A percentile compares a stretch with the other conserved stretches of the same genome.
Evolutionary conservation across 176 grass and related monocot genomes (phyloP).

Genomic region (Aegilops umbellulata): DNA sequence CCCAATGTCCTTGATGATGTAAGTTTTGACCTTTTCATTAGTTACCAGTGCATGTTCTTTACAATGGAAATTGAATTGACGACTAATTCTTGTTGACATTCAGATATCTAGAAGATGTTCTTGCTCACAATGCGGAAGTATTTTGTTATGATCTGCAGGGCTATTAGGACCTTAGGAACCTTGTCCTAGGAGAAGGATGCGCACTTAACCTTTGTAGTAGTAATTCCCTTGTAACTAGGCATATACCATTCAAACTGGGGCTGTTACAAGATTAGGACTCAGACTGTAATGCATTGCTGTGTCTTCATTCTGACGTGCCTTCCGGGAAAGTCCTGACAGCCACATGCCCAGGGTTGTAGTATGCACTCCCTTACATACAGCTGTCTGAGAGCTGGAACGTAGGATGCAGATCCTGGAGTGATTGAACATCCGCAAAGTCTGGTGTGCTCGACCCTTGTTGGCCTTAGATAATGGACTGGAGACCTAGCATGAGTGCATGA

Average conservation of each 20-base stretch:
- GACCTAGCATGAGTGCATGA: neutral
- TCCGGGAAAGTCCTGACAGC: neutral
- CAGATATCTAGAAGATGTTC: neutral
- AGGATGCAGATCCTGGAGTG: neutral
- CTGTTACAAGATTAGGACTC: neutral
- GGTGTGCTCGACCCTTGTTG: neutral
- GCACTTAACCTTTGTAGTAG: neutral
- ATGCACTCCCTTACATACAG: neutral
- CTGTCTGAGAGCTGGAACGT: neutral
- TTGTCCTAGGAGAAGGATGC: neutral
- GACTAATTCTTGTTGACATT: neutral
- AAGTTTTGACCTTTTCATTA: neutral
- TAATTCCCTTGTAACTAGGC: neutral
- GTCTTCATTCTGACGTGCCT: neutral
- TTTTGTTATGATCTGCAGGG: neutral
- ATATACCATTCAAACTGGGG: neutral
- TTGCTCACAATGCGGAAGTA: neutral
- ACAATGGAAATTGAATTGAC: neutral
- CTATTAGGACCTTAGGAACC: neutral
- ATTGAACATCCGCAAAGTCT: neutral
- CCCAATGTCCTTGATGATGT: slow-evolving; percentile 39
- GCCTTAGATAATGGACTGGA: neutral
- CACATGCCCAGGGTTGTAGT: neutral
- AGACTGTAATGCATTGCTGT: neutral
- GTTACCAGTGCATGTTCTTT: neutral